Percentiles rank a stretch among this genome's conserved stretches.
Conservation (phyloP, 2,329 filamentous ascomycete species). For the Monosporascus cannonballus region DNA sequence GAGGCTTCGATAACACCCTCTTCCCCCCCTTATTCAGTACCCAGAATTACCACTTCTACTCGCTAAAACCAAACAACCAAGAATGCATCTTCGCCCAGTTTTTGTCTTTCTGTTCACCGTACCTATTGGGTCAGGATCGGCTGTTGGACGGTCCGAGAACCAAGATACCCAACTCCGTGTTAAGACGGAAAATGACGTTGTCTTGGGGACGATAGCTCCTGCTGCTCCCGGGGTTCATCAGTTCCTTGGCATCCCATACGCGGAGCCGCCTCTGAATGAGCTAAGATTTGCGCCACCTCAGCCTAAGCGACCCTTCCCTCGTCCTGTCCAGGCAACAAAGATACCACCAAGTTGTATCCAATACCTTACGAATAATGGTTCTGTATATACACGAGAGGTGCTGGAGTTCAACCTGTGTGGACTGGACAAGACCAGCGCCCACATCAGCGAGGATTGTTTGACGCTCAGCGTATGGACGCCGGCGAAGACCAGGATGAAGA, state of each 20-base stretch:
- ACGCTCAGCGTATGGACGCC: conserved; percentile 35
- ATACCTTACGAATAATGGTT: conserved; percentile 4
- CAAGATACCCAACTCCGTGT: neutral
- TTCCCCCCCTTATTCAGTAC: too few species aligned
- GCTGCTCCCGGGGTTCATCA: conserved; percentile 11
- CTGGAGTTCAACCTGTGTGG: conserved; percentile 19
- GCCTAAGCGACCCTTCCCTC: conserved; percentile 5
- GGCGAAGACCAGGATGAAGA: conserved; percentile 8
- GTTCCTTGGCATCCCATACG: conserved; percentile 26
- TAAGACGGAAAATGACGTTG: neutral
- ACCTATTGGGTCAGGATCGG: too few species aligned
- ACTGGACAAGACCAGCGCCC: conserved; percentile 11
- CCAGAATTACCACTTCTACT: too few species aligned
- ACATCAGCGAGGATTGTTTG: conserved; percentile 23
- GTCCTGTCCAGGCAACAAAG: conserved; percentile 9
- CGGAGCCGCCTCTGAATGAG: conserved; percentile 18
- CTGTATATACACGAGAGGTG: conserved; percentile 10
- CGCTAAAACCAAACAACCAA: too few species aligned
- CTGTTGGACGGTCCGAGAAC: neutral
- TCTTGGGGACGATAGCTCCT: neutral
- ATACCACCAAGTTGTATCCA: conserved; percentile 17
- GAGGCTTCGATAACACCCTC: too few species aligned
- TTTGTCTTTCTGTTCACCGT: too few species aligned
- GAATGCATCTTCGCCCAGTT: too few species aligned
- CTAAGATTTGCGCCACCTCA: conserved; percentile 21